Percentiles rank a stretch among this genome's conserved stretches.
Evolutionary conservation across 2,329 filamentous ascomycete species (phyloP).

Genomic region (Tolypocladium capitatum): DNA sequence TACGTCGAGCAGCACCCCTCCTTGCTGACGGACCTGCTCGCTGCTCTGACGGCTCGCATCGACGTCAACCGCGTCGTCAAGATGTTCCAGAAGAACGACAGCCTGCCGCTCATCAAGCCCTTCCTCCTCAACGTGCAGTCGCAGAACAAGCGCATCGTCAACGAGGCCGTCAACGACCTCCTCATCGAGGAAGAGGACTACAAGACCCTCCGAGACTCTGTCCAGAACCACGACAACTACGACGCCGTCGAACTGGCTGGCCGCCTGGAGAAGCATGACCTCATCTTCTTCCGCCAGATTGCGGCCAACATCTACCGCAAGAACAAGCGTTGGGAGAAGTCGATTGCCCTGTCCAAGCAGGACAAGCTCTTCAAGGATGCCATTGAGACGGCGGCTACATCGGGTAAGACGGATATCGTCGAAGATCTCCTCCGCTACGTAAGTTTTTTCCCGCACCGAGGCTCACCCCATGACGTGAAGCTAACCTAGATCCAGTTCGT

Average conservation of each 20-base stretch:
- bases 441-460: constrained; percentile 34
- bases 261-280: constrained; percentile 89
- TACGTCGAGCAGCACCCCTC: constrained; percentile 96
- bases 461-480: neutral
- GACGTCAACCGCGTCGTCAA: constrained; percentile 98
- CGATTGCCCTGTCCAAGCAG: constrained; percentile 92
- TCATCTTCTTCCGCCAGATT: constrained; percentile 99
- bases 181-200: constrained; percentile 98
- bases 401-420: constrained; percentile 78
- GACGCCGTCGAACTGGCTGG: constrained; percentile 86
- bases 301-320: constrained; percentile 98
- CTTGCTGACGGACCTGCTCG: constrained; percentile 86
- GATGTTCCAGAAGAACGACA: constrained; percentile 98
- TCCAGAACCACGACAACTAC: constrained; percentile 98
- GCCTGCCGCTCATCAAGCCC: constrained; percentile 94
- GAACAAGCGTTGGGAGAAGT: constrained; percentile 99
- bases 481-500: constrained; percentile 56
- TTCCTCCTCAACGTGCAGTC: constrained; percentile 93
- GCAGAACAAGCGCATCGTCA: constrained; percentile 97
- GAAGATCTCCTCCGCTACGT: constrained; percentile 95
- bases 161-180: constrained; percentile 94
- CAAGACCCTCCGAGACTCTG: constrained; percentile 94
- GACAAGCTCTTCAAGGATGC: constrained; percentile 99
- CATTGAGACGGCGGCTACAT: constrained; percentile 92
- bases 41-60: constrained; percentile 81